Evolutionary conservation across 2,329 filamentous ascomycete genomes (phyloP).

Genomic region (Cercospora nicotianae): DNA sequence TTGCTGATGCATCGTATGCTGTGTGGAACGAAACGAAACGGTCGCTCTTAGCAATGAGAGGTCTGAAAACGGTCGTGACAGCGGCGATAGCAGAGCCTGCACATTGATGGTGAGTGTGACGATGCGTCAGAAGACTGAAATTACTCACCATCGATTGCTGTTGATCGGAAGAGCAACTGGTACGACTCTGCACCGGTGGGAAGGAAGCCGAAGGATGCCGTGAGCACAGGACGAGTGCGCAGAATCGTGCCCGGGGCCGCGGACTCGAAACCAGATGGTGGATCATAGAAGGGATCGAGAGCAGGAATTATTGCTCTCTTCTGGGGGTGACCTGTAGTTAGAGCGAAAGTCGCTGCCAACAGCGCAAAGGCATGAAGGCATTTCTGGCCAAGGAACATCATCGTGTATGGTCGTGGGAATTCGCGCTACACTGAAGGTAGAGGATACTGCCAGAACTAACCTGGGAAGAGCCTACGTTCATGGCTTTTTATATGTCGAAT

Average conservation of each 20-base stretch:
- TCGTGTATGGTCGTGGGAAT: too few species aligned
- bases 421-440: too few species aligned
- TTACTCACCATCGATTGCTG: slow-evolving; percentile 27
- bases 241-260: slow-evolving; percentile 31
- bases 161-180: slow-evolving; percentile 34
- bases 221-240: slow-evolving; percentile 23
- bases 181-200: slow-evolving; percentile 27
- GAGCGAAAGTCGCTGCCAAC: background rate
- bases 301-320: slow-evolving; percentile 20
- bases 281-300: slow-evolving; percentile 34
- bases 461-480: background rate
- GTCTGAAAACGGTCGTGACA: slow-evolving; percentile 35
- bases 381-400: background rate
- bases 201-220: slow-evolving; percentile 31
- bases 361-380: background rate
- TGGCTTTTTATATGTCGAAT: background rate
- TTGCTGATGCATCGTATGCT: slow-evolving; percentile 39
- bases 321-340: background rate
- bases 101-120: background rate
- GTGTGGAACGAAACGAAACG: slow-evolving; percentile 36
- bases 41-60: slow-evolving; percentile 26
- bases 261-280: slow-evolving; percentile 30
- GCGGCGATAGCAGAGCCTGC: slow-evolving; percentile 30
- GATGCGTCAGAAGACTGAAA: too few species aligned
- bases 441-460: too few species aligned